Evolutionary conservation across 1,284 basidiomycete species (phyloP), one percentile per base, ranked within the genome.

Genomic region (Hymenochaete sp.): DNA sequence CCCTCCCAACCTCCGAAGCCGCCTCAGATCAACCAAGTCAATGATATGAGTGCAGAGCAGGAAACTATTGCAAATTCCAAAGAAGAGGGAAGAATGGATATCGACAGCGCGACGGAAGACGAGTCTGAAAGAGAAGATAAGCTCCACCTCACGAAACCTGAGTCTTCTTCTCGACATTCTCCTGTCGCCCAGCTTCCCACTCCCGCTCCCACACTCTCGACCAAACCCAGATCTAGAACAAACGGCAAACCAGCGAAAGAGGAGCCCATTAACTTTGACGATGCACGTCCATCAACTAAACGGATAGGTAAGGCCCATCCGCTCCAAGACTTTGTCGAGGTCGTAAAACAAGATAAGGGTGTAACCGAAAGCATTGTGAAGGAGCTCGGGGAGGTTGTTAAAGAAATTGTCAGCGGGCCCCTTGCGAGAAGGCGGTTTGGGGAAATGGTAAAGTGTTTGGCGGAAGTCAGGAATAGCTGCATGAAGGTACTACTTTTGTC

Each of bases 361-460:
- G 86, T 91, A 39, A 76, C 72, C 19, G 90, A 93, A 61, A 86
- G 86, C 0, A 82, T 90, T 8, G 75, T n/a, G n/a, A n/a, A 83
- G 56, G 89, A 93, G 62, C 61, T 93, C 25, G 77, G 70, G 9
- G 68, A 61, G 13, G 82, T 89, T 2, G 75, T 93, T 35, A 67
- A 68, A 48, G 82, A 90, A 56, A 74, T 89, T 42, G 70, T 86
- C 10, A 60, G 72, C 46, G 68, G 70, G 22, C 84, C 84, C 19
- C 91, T 91, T 61, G 74, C 82, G 28, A 66, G 63, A 33, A 69
- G 77, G 53, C 71, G 87, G 46, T 70, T 70, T 37, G 66, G 68
- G 9, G 84, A 91, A 58, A 71, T 91, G 62, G 45, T 89, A 24
- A 73, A 82, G 37, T 91, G 87, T 61, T 67, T 93, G 71, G 63